Conservation (phyloP, 148 eudicot genomes). For the Gaultheria prostrata region DNA sequence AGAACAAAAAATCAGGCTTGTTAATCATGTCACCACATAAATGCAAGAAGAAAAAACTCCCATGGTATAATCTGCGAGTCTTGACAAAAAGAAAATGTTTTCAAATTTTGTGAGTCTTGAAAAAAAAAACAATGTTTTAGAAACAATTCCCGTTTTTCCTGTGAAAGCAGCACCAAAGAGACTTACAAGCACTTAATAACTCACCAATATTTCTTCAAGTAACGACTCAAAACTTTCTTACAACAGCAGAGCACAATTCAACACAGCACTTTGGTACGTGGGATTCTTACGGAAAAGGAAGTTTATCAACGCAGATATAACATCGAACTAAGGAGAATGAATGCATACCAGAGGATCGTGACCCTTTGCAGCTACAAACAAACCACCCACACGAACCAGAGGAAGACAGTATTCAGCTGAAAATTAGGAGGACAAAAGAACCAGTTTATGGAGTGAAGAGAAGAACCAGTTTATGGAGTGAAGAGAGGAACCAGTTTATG, state of each 20-base stretch:
- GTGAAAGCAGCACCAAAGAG: neutral
- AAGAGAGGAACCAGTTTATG: slow-evolving; percentile 3
- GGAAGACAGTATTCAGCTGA: slow-evolving; percentile 95
- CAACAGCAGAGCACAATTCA: neutral
- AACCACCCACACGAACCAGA: slow-evolving; percentile 85
- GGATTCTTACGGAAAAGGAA: neutral
- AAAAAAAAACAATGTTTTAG: too few species aligned
- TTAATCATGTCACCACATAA: neutral
- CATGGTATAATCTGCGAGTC: neutral
- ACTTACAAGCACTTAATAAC: neutral
- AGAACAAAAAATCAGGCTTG: neutral
- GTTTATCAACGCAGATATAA: neutral
- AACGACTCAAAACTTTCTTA: neutral
- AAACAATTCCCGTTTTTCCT: neutral
- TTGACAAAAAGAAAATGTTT: too few species aligned
- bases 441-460: slow-evolving; percentile 10
- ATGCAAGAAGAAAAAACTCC: neutral
- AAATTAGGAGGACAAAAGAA: slow-evolving; percentile 23
- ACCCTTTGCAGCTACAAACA: slow-evolving; percentile 96
- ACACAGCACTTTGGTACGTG: neutral
- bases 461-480: too few species aligned
- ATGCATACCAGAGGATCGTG: slow-evolving; percentile 75
- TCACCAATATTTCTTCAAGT: too few species aligned
- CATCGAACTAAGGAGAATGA: neutral
- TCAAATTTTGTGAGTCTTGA: neutral